phyloP scores from a whole-genome alignment of 306 rosid genomes.

The Dalbergia cochinchinensis region DNA sequence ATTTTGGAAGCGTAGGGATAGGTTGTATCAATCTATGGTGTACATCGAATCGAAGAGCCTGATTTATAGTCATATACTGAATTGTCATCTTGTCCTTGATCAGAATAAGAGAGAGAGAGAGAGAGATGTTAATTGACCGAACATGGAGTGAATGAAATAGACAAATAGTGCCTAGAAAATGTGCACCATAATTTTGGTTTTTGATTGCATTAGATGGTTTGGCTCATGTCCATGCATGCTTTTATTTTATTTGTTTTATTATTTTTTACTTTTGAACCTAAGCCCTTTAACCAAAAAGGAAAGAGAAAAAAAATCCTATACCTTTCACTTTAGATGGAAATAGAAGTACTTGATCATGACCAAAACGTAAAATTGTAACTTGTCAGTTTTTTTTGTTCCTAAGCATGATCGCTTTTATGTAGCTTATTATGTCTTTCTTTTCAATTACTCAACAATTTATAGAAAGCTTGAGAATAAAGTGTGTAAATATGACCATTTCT shows the following conservation, averaged over 20 bases:
- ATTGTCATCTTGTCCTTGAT: slow-evolving; percentile 40
- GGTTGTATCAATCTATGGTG: slow-evolving; percentile 60
- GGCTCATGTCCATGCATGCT: not conserved
- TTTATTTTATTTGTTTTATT: no score
- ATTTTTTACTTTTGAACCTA: not conserved
- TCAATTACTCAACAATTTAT: no score
- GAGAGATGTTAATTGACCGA: slow-evolving; percentile 50
- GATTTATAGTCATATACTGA: slow-evolving; percentile 47
- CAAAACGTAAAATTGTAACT: no score
- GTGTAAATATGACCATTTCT: no score
- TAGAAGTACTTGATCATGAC: no score
- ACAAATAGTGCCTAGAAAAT: slow-evolving; percentile 29
- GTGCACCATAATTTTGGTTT: slow-evolving; percentile 18
- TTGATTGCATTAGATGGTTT: not conserved
- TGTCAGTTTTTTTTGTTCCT: no score
- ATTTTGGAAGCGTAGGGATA: slow-evolving; percentile 61
- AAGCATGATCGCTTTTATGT: no score
- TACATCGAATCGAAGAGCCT: slow-evolving; percentile 58
- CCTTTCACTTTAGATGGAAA: no score
- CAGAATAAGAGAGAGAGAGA: slow-evolving; percentile 25
- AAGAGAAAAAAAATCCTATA: no score
- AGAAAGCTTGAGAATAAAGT: no score
- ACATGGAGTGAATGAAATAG: slow-evolving; percentile 38
- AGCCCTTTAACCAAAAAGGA: no score
- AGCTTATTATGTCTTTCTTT: no score